phyloP scores from a whole-genome alignment of 306 rosid species.

The Styphnolobium japonicum region DNA sequence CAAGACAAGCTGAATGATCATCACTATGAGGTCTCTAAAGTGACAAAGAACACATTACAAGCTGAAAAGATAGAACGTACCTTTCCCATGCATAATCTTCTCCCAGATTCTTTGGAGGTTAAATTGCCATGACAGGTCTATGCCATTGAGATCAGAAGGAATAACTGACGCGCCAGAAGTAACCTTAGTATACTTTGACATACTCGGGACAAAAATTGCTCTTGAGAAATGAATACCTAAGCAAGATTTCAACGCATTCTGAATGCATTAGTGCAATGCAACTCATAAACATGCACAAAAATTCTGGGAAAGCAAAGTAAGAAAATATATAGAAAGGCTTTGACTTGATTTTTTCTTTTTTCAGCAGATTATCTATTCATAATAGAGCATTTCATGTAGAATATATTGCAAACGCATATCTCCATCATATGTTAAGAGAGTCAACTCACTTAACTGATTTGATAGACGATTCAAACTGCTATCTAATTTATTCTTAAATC shows the following conservation, averaged over 20 bases:
- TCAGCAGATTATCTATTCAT: neutral
- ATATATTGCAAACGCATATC: neutral
- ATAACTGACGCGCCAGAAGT: constrained; percentile 51
- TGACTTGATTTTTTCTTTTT: neutral
- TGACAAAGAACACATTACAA: constrained; percentile 3
- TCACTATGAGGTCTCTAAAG: neutral
- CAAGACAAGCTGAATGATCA: neutral
- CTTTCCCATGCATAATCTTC: constrained; percentile 56
- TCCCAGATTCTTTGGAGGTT: constrained; percentile 70
- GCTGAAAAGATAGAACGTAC: constrained; percentile 34
- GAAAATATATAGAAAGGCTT: neutral
- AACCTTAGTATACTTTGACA: constrained; percentile 66
- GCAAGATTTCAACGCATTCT: constrained; percentile 18
- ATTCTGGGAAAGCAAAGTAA: neutral
- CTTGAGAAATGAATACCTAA: constrained; percentile 62
- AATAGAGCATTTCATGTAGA: neutral
- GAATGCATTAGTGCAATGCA: constrained; percentile 11
- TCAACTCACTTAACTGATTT: neutral
- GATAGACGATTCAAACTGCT: neutral
- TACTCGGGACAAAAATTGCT: constrained; percentile 73
- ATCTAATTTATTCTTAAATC: neutral
- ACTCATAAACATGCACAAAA: neutral
- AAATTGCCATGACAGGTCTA: constrained; percentile 72
- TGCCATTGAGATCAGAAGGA: constrained; percentile 40
- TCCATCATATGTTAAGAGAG: neutral